These are phyloP conservation scores for Lagenaria siceraria DNA, from an alignment of 306 rosid species.

Conservation along the genomic window DNA sequence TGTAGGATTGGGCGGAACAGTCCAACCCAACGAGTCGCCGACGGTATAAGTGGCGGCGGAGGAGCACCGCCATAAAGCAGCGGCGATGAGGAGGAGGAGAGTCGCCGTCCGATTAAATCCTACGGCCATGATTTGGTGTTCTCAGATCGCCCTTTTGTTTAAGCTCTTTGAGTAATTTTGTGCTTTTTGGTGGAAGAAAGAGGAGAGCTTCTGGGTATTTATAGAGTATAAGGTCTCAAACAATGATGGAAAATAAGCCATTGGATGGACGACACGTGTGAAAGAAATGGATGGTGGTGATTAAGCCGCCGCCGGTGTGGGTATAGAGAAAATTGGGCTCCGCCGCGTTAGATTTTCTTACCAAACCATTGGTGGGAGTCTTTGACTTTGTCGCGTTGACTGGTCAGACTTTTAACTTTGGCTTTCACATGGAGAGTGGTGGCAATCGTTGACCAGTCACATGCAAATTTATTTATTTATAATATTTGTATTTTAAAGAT, in stretches of 20 bases:
- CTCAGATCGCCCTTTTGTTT: background rate
- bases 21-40: slow-evolving; percentile 55
- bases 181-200: background rate
- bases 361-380: background rate
- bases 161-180: background rate
- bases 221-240: background rate
- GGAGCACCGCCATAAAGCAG: background rate
- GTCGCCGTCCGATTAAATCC: background rate
- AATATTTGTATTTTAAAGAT: background rate
- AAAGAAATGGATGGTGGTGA: background rate
- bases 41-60: slow-evolving; percentile 35
- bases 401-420: background rate
- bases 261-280: background rate
- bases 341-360: background rate
- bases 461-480: background rate
- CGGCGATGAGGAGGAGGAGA: background rate
- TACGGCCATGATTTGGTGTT: background rate
- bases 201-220: background rate
- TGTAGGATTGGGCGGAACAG: slow-evolving; percentile 19
- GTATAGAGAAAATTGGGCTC: background rate
- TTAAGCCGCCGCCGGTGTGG: background rate
- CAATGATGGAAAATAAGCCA: background rate
- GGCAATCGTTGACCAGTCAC: background rate
- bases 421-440: background rate
- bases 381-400: background rate